phyloP scores from a whole-genome alignment of 192 early-diverging fungal genomes.

The Helicostylum pulchrum region DNA sequence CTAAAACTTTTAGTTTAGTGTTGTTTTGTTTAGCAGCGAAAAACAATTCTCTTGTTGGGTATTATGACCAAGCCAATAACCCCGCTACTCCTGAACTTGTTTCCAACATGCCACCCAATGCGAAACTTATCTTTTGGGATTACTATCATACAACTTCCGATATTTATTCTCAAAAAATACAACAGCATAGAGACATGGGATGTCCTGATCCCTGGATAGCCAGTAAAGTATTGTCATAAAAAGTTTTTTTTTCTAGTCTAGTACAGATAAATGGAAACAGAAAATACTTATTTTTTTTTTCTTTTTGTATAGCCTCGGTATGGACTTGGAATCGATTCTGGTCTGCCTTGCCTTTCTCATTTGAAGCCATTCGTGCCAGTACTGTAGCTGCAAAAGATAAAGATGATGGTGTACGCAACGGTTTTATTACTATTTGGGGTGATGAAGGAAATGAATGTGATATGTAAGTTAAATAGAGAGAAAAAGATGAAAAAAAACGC shows the following conservation, averaged over 20 bases:
- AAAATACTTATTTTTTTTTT: neutral
- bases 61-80: conserved; percentile 70
- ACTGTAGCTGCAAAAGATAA: conserved; percentile 63
- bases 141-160: conserved; percentile 77
- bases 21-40: conserved; percentile 58
- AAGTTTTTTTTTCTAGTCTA: neutral
- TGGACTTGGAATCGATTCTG: conserved; percentile 89
- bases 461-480: conserved; percentile 38
- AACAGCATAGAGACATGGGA: conserved; percentile 80
- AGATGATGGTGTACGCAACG: conserved; percentile 57
- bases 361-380: conserved; percentile 72
- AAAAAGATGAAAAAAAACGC: neutral
- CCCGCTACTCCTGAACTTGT: conserved; percentile 53
- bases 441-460: conserved; percentile 93
- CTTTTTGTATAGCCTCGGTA: conserved; percentile 36
- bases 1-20: conserved; percentile 3
- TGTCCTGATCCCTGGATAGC: conserved; percentile 81
- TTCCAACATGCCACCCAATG: conserved; percentile 56
- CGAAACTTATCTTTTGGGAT: conserved; percentile 84
- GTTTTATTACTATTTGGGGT: conserved; percentile 86
- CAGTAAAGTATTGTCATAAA: conserved; percentile 41
- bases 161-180: conserved; percentile 71
- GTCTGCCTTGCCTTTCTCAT: conserved; percentile 77
- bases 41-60: conserved; percentile 76
- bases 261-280: neutral